Conservation (phyloP, 208 protist genomes). For the Acanthamoeba rhysodes region DNA sequence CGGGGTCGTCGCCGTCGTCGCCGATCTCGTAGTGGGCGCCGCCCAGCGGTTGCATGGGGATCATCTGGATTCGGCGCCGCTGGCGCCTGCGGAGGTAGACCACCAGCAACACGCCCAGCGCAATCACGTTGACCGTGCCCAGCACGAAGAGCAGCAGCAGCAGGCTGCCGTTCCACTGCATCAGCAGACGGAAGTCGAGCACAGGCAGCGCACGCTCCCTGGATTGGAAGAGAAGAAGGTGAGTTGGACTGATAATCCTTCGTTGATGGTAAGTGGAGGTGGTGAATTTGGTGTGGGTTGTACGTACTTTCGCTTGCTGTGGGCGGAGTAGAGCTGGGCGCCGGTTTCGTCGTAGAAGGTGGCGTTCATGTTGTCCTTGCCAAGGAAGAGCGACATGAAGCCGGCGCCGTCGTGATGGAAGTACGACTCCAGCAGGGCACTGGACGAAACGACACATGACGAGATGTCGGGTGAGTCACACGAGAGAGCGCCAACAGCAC, state of each 20-base stretch:
- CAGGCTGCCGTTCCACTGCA: conserved; percentile 18
- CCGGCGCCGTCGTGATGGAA: conserved; percentile 12
- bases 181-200: conserved; percentile 22
- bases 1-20: not conserved
- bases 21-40: conserved; percentile 40
- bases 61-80: not conserved
- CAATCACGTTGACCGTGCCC: conserved; percentile 17
- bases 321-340: not conserved
- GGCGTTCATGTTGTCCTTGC: not conserved
- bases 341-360: conserved; percentile 23
- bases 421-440: not conserved
- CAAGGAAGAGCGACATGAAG: not conserved
- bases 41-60: conserved; percentile 13
- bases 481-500: too few species aligned
- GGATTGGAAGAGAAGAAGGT: not conserved
- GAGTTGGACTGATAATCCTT: too few species aligned
- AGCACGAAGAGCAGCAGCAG: not conserved
- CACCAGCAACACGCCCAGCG: not conserved
- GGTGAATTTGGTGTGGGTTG: not conserved
- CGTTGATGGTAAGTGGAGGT: not conserved
- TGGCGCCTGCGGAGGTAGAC: conserved; percentile 4
- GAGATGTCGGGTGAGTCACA: not conserved
- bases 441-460: not conserved
- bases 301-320: too few species aligned
- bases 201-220: not conserved